Conservation (phyloP, 2,329 filamentous ascomycete genomes). For the Diaporthe sp. region DNA sequence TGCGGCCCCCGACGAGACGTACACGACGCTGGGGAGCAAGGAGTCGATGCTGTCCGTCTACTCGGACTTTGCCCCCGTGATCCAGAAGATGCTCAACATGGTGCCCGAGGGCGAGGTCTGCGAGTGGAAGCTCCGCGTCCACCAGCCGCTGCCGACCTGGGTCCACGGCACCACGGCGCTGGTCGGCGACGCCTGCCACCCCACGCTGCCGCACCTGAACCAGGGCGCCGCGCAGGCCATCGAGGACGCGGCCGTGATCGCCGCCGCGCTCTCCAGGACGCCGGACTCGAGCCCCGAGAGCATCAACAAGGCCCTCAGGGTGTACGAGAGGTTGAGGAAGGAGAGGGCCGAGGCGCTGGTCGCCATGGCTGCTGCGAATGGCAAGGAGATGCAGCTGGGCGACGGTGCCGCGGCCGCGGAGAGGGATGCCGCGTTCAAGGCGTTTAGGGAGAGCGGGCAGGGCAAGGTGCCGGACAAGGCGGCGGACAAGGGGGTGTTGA, state of each 20-base stretch:
- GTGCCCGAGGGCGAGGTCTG: constrained; percentile 75
- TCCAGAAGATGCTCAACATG: constrained; percentile 71
- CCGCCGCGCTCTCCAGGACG: constrained; percentile 57
- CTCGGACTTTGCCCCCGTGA: constrained; percentile 71
- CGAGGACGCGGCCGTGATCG: constrained; percentile 68
- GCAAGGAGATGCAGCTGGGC: constrained; percentile 59
- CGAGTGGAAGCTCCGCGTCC: constrained; percentile 76
- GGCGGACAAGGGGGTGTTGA: constrained; percentile 51
- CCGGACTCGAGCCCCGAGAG: constrained; percentile 51
- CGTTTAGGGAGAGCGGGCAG: constrained; percentile 57
- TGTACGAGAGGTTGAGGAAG: constrained; percentile 67
- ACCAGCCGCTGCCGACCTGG: constrained; percentile 75
- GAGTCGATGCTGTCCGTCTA: constrained; percentile 72
- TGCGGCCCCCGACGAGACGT: constrained; percentile 62
- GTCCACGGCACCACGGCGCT: constrained; percentile 65
- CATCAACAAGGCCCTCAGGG: constrained; percentile 61
- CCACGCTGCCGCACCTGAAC: constrained; percentile 73
- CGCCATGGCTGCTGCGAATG: constrained; percentile 62
- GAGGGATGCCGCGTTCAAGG: constrained; percentile 59
- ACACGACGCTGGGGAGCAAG: constrained; percentile 74
- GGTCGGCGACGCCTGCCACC: constrained; percentile 73
- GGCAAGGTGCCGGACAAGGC: constrained; percentile 66
- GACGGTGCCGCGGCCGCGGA: constrained; percentile 61
- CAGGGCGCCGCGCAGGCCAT: constrained; percentile 77
- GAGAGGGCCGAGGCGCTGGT: constrained; percentile 64